A percentile compares a stretch with the other conserved stretches of the same genome.
Evolutionary conservation across 1,139 yeast species (phyloP).

Genomic region (Lodderomyces jiufengensis): DNA sequence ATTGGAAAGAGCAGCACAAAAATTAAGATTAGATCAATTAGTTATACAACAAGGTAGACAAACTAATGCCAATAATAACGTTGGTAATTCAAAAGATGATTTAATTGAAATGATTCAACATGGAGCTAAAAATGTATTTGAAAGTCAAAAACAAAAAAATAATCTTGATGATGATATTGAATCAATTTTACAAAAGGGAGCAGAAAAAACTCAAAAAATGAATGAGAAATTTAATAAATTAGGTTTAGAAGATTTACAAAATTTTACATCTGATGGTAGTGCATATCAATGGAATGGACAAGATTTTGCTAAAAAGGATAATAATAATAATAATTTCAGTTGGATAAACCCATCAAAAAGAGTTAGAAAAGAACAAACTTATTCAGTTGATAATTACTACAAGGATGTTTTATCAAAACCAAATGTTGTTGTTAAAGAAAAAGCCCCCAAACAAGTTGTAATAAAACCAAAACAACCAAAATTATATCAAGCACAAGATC

Average conservation of each 20-base stretch:
- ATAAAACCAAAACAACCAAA: slow-evolving; percentile 60
- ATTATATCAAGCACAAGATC: slow-evolving; percentile 70
- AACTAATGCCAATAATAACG: slow-evolving; percentile 32
- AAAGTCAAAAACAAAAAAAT: slow-evolving; percentile 31
- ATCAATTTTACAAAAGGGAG: slow-evolving; percentile 69
- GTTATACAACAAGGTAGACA: slow-evolving; percentile 93
- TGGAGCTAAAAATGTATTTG: slow-evolving; percentile 89
- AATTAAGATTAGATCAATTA: slow-evolving; percentile 84
- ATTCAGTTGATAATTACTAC: slow-evolving; percentile 83
- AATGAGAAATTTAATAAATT: slow-evolving; percentile 78
- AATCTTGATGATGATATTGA: slow-evolving; percentile 76
- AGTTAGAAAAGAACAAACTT: slow-evolving; percentile 85
- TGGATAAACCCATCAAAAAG: slow-evolving; percentile 92
- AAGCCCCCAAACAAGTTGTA: slow-evolving; percentile 12
- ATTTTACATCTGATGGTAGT: slow-evolving; percentile 80
- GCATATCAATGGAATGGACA: slow-evolving; percentile 98
- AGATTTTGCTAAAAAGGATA: slow-evolving; percentile 69
- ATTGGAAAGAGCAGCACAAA: slow-evolving; percentile 92
- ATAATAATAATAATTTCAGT: slow-evolving; percentile 39
- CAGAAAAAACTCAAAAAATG: slow-evolving; percentile 71
- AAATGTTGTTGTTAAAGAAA: slow-evolving; percentile 21
- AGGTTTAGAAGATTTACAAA: slow-evolving; percentile 89
- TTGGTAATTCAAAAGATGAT: slow-evolving; percentile 68
- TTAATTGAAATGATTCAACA: slow-evolving; percentile 93
- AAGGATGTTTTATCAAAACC: slow-evolving; percentile 62